Evolutionary conservation across 768 basidiomycete species (phyloP).

Genomic region (Leucocoprinus leucothites): DNA sequence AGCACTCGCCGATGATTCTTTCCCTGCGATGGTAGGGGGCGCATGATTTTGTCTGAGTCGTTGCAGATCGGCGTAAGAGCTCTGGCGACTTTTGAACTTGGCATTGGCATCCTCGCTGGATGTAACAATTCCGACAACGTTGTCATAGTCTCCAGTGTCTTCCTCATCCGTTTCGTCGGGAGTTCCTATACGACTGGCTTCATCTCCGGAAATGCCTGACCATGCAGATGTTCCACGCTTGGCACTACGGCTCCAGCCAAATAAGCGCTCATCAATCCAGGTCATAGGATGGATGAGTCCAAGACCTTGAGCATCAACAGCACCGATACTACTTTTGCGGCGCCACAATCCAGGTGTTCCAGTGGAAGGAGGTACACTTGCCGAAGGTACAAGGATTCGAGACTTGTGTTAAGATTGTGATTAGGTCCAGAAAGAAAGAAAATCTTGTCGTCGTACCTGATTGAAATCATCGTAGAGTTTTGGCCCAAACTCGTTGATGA

Average conservation of each 20-base stretch:
- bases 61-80: slow-evolving; percentile 82
- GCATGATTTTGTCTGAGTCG: slow-evolving; percentile 45
- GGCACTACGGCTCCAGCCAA: slow-evolving; percentile 85
- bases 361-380: slow-evolving; percentile 78
- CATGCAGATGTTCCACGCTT: slow-evolving; percentile 84
- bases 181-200: slow-evolving; percentile 60
- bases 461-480: slow-evolving; percentile 86
- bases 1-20: slow-evolving; percentile 12
- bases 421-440: slow-evolving; percentile 7
- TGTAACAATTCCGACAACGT: slow-evolving; percentile 70
- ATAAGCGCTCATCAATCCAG: slow-evolving; percentile 92
- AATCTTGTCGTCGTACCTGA: slow-evolving; percentile 44
- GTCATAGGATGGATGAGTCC: slow-evolving; percentile 90
- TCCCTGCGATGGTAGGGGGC: slow-evolving; percentile 13
- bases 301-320: slow-evolving; percentile 82
- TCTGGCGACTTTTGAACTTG: slow-evolving; percentile 59
- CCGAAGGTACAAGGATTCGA: slow-evolving; percentile 80
- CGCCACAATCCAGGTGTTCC: slow-evolving; percentile 74
- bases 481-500: slow-evolving; percentile 88
- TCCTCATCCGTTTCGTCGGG: slow-evolving; percentile 85
- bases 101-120: slow-evolving; percentile 40
- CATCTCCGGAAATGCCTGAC: slow-evolving; percentile 57
- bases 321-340: slow-evolving; percentile 76
- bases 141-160: slow-evolving; percentile 88
- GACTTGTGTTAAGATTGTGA: slow-evolving; percentile 38